Evolutionary conservation across 2,329 filamentous ascomycete genomes (phyloP).

Genomic region (Aspergillus tamarii): DNA sequence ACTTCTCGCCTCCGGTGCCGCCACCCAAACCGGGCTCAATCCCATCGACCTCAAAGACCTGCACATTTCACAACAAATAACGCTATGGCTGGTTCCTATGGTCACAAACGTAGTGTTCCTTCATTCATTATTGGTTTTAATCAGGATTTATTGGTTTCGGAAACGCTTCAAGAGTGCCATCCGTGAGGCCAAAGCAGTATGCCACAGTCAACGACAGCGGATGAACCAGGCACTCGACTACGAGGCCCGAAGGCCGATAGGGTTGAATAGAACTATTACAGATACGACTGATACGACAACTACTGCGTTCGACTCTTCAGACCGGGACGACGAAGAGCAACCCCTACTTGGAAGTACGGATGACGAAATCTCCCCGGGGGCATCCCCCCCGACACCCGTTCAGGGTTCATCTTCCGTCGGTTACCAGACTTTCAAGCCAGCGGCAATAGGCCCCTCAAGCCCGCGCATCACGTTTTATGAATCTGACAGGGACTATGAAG

Average conservation of each 20-base stretch:
- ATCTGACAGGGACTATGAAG: slow-evolving; percentile 16
- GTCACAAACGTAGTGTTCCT: slow-evolving; percentile 81
- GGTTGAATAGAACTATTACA: background rate
- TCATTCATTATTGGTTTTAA: slow-evolving; percentile 80
- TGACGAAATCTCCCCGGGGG: background rate
- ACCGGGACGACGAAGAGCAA: slow-evolving; percentile 10
- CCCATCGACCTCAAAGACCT: slow-evolving; percentile 67
- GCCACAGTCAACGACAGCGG: slow-evolving; percentile 56
- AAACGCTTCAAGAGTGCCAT: slow-evolving; percentile 84
- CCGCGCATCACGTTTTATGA: slow-evolving; percentile 37
- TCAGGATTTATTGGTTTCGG: slow-evolving; percentile 95
- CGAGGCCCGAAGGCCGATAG: slow-evolving; percentile 4
- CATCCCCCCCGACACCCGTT: background rate
- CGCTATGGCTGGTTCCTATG: slow-evolving; percentile 71
- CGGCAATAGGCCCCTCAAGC: slow-evolving; percentile 13
- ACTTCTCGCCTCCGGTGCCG: slow-evolving; percentile 78
- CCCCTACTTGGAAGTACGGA: slow-evolving; percentile 3
- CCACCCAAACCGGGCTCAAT: slow-evolving; percentile 90
- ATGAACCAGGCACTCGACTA: slow-evolving; percentile 11
- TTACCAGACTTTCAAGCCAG: slow-evolving; percentile 13
- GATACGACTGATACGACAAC: slow-evolving; percentile 30
- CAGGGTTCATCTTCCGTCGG: background rate
- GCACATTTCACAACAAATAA: slow-evolving; percentile 70
- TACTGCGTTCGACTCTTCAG: slow-evolving; percentile 6
- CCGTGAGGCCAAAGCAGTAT: slow-evolving; percentile 66